A percentile compares a stretch with the other conserved stretches of the same genome.
phyloP scores from a whole-genome alignment of 768 basidiomycete genomes.

The Trametes cingulata region DNA sequence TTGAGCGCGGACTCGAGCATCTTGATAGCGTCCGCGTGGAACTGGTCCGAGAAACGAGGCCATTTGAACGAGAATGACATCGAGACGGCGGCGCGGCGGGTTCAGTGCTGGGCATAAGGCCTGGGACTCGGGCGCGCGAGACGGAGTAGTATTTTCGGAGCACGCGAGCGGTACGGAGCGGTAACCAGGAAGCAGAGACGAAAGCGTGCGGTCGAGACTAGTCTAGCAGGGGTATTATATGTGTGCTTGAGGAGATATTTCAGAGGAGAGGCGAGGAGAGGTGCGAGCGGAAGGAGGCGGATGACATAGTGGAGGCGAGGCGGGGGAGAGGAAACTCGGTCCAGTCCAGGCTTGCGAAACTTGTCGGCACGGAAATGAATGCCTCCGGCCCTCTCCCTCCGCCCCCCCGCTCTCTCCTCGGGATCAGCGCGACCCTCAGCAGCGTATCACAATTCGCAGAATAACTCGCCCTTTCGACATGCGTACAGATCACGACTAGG shows the following conservation, averaged over 20 bases:
- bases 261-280: not conserved
- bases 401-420: not conserved
- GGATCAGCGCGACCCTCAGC: not conserved
- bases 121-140: not conserved
- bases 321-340: not conserved
- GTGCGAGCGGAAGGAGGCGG: constrained; percentile 5
- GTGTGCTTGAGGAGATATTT: not conserved
- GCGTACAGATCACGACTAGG: too few relatives aligned
- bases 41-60: constrained; percentile 96
- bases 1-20: constrained; percentile 97
- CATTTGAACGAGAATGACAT: constrained; percentile 95
- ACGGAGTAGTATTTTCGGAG: not conserved
- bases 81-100: constrained; percentile 1
- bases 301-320: constrained; percentile 16
- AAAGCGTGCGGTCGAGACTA: not conserved
- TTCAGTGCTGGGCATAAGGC: constrained; percentile 11
- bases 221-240: constrained; percentile 4
- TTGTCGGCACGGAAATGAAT: constrained; percentile 16
- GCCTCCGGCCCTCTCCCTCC: not conserved
- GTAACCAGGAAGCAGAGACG: not conserved
- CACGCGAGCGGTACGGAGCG: constrained; percentile 8
- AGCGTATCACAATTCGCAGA: not conserved
- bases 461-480: too few relatives aligned
- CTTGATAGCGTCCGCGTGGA: constrained; percentile 92
- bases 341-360: constrained; percentile 18